Conservation (phyloP, 2,329 filamentous ascomycete species). For the Pseudogymnoascus sp. region DNA sequence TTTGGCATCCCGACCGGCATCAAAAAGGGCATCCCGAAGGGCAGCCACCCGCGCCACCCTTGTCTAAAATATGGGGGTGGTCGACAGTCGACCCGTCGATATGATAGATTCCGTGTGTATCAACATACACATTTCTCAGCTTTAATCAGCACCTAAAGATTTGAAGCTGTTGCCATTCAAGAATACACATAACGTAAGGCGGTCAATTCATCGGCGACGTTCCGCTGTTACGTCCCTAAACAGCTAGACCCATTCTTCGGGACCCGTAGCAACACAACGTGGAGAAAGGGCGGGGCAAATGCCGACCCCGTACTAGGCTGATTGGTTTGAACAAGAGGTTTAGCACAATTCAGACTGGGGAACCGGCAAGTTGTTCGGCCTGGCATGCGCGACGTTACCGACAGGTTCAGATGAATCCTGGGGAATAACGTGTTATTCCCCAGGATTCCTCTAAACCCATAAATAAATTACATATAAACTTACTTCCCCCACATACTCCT, state of each 20-base stretch:
- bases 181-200: neutral
- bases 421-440: neutral
- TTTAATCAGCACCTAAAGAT: neutral
- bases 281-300: no score
- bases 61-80: neutral
- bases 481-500: neutral
- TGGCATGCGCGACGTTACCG: neutral
- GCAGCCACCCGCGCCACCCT: no score
- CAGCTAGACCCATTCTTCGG: neutral
- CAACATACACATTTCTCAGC: neutral
- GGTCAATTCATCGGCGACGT: neutral
- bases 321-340: neutral
- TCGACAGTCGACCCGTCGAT: neutral
- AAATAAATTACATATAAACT: neutral
- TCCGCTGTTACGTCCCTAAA: neutral
- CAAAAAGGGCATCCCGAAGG: neutral
- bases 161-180: neutral
- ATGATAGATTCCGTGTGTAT: neutral
- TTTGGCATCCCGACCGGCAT: neutral
- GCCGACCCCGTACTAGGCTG: neutral
- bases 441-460: neutral
- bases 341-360: neutral
- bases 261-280: no score
- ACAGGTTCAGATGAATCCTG: neutral
- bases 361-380: neutral